A percentile compares a stretch with the other conserved stretches of the same genome.
These are phyloP conservation scores for Gastrolobium bilobum DNA, from an alignment of 306 rosid species.

Conservation along the genomic window DNA sequence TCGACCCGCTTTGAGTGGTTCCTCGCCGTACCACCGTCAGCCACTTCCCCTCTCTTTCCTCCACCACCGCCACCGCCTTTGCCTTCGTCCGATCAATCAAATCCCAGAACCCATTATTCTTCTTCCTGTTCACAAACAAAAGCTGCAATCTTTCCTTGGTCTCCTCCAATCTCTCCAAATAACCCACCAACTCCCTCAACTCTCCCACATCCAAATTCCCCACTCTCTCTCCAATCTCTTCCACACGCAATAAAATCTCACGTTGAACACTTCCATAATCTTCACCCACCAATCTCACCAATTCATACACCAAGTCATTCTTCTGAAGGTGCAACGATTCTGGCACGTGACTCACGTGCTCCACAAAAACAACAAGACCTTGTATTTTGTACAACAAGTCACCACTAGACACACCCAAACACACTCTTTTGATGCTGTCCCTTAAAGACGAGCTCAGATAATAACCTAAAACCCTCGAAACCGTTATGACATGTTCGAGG, in stretches of 20 bases:
- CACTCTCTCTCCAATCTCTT: slow-evolving; percentile 48
- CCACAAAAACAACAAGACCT: slow-evolving; percentile 60
- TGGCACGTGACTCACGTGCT: slow-evolving; percentile 55
- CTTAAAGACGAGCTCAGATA: background rate
- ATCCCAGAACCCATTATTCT: slow-evolving; percentile 69
- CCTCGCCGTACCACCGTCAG: slow-evolving; percentile 36
- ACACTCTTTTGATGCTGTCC: background rate
- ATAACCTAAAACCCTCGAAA: slow-evolving; percentile 59
- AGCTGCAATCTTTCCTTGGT: slow-evolving; percentile 52
- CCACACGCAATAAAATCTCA: slow-evolving; percentile 55
- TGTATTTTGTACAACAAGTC: slow-evolving; percentile 54
- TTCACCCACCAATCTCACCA: slow-evolving; percentile 61
- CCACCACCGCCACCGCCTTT: slow-evolving; percentile 45
- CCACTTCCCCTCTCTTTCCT: slow-evolving; percentile 53
- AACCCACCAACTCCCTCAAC: slow-evolving; percentile 52
- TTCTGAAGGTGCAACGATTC: slow-evolving; percentile 59
- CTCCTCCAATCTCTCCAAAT: slow-evolving; percentile 53
- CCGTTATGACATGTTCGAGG: slow-evolving; percentile 61
- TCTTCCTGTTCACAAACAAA: slow-evolving; percentile 63
- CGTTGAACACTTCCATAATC: slow-evolving; percentile 68
- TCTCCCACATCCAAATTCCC: slow-evolving; percentile 41
- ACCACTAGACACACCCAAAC: slow-evolving; percentile 8
- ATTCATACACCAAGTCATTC: slow-evolving; percentile 63
- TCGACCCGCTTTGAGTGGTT: slow-evolving; percentile 43
- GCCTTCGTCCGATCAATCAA: slow-evolving; percentile 49